phyloP scores from a whole-genome alignment of 2,329 filamentous ascomycete species.

The Verruconis gallopava region DNA sequence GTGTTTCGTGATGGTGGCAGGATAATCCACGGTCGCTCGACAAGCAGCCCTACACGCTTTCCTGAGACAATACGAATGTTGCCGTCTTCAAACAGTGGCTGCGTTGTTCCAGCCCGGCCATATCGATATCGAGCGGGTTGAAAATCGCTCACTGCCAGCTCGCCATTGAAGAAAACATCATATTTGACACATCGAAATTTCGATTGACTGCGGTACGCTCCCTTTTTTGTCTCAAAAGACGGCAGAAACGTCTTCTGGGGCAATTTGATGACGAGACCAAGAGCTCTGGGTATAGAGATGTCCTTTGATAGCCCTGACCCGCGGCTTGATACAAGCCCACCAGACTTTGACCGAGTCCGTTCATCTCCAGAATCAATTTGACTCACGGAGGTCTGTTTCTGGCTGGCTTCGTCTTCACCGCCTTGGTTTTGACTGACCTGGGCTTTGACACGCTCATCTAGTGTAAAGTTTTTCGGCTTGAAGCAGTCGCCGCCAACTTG shows the following conservation, averaged over 20 bases:
- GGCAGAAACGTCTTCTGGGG: slow-evolving; percentile 19
- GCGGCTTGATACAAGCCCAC: not conserved
- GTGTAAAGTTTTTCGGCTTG: too few species aligned
- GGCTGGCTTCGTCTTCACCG: too few species aligned
- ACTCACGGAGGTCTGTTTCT: too few species aligned
- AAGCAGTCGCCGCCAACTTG: slow-evolving; percentile 15
- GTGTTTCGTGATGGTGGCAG: too few species aligned
- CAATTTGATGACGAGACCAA: slow-evolving; percentile 14
- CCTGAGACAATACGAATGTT: slow-evolving; percentile 24
- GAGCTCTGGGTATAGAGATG: slow-evolving; percentile 14
- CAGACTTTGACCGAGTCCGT: not conserved
- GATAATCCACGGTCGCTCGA: slow-evolving; percentile 34
- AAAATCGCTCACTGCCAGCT: slow-evolving; percentile 23
- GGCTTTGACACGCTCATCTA: too few species aligned
- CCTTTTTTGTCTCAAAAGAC: slow-evolving; percentile 11
- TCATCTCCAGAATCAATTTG: too few species aligned
- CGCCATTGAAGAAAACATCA: slow-evolving; percentile 36
- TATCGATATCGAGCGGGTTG: slow-evolving; percentile 12
- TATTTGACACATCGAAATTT: slow-evolving; percentile 28
- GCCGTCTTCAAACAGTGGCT: not conserved
- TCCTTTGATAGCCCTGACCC: too few species aligned
- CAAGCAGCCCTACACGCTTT: slow-evolving; percentile 23
- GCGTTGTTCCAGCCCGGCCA: too few species aligned
- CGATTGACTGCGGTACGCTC: slow-evolving; percentile 5
- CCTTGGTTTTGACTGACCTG: too few species aligned